Evolutionary conservation across 176 grass and related monocot genomes (phyloP).

Genomic region (Triticum turgidum): DNA sequence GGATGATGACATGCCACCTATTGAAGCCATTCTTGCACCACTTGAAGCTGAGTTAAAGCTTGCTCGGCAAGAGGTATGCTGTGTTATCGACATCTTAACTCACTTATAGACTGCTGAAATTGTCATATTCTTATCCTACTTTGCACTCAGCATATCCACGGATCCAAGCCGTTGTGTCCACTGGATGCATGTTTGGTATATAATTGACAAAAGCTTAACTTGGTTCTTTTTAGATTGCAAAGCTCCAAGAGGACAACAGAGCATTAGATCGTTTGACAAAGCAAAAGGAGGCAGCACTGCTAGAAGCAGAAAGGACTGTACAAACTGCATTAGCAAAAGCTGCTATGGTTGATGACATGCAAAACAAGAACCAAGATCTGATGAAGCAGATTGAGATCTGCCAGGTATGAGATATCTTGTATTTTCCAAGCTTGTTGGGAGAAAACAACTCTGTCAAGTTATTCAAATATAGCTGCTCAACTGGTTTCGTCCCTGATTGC

Average conservation of each 20-base stretch:
- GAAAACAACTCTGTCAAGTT: background rate
- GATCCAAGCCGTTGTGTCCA: background rate
- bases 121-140: constrained; percentile 6
- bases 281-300: constrained; percentile 90
- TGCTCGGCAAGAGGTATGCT: constrained; percentile 79
- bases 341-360: constrained; percentile 94
- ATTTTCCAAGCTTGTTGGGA: background rate
- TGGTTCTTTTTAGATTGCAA: constrained; percentile 69
- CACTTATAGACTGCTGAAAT: constrained; percentile 1
- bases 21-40: constrained; percentile 98
- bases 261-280: constrained; percentile 92
- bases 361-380: constrained; percentile 97
- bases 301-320: constrained; percentile 92
- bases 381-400: constrained; percentile 99
- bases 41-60: constrained; percentile 96
- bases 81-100: background rate
- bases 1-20: constrained; percentile 97
- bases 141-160: background rate
- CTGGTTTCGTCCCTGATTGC: background rate
- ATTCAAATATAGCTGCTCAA: constrained; percentile 13
- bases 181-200: background rate
- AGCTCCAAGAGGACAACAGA: constrained; percentile 95
- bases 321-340: constrained; percentile 92
- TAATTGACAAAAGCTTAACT: constrained; percentile 19
- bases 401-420: constrained; percentile 51